phyloP scores from a whole-genome alignment of 305 asterid species.

The Andrographis paniculata region DNA sequence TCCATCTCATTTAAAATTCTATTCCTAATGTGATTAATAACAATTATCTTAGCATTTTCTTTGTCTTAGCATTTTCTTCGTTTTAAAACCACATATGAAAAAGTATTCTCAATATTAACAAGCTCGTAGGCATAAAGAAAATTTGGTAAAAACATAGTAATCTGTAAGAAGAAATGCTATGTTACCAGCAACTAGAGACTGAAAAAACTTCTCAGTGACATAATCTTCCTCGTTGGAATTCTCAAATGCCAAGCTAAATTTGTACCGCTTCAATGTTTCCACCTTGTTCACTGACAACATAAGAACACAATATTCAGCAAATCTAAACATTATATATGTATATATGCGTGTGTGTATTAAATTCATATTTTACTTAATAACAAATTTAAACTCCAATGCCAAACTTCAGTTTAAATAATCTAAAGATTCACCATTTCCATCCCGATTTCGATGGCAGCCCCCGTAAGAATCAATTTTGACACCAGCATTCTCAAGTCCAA shows the following conservation, averaged over 20 bases:
- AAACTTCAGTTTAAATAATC: slow-evolving; percentile 5
- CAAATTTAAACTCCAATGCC: background rate
- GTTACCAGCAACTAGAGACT: slow-evolving; percentile 96
- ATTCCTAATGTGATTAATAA: too few species aligned
- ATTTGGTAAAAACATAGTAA: too few species aligned
- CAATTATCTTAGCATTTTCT: too few species aligned
- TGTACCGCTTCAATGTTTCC: slow-evolving; percentile 65
- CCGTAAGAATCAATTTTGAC: slow-evolving; percentile 88
- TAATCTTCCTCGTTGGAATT: slow-evolving; percentile 97
- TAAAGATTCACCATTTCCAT: slow-evolving; percentile 56
- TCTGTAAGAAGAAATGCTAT: slow-evolving; percentile 4
- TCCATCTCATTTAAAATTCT: too few species aligned
- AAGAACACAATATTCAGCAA: background rate
- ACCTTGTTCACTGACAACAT: slow-evolving; percentile 82
- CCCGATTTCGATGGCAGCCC: slow-evolving; percentile 72
- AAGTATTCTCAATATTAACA: too few species aligned
- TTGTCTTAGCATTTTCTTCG: too few species aligned
- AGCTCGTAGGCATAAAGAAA: too few species aligned
- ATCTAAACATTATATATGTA: too few species aligned
- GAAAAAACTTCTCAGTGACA: slow-evolving; percentile 92
- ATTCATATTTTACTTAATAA: too few species aligned
- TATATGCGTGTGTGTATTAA: too few species aligned
- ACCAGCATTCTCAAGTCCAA: slow-evolving; percentile 65
- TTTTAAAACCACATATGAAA: too few species aligned
- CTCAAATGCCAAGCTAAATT: slow-evolving; percentile 95